Conservation (phyloP, 148 eudicot genomes). For the Mesembryanthemum crystallinum region DNA sequence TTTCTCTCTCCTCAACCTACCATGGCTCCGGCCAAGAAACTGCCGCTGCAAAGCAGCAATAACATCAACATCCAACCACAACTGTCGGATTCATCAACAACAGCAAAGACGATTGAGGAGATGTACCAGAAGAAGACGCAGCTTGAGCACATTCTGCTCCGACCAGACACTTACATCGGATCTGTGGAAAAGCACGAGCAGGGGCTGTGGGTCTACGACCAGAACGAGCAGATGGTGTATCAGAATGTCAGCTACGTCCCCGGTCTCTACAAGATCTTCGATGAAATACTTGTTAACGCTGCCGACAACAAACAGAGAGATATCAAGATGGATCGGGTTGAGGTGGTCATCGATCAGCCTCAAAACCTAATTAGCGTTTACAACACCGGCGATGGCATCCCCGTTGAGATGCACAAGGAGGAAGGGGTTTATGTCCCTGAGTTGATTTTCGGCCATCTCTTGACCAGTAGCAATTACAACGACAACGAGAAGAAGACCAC, state of each 20-base stretch:
- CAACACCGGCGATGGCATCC: slow-evolving; percentile 87
- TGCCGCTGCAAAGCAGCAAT: slow-evolving; percentile 55
- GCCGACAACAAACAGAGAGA: slow-evolving; percentile 95
- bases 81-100: slow-evolving; percentile 20
- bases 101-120: slow-evolving; percentile 67
- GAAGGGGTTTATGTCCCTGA: slow-evolving; percentile 94
- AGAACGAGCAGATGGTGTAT: slow-evolving; percentile 38
- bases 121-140: slow-evolving; percentile 92
- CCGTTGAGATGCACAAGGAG: slow-evolving; percentile 85
- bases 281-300: slow-evolving; percentile 88
- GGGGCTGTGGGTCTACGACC: slow-evolving; percentile 66
- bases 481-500: slow-evolving; percentile 87
- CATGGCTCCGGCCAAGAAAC: slow-evolving; percentile 34
- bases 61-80: slow-evolving; percentile 38
- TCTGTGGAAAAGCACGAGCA: slow-evolving; percentile 75
- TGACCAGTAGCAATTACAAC: slow-evolving; percentile 90
- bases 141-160: slow-evolving; percentile 93
- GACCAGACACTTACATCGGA: slow-evolving; percentile 95
- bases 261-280: slow-evolving; percentile 93
- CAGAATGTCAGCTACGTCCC: slow-evolving; percentile 57
- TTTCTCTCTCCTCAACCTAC: slow-evolving; percentile 9
- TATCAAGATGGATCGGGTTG: slow-evolving; percentile 64
- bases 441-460: slow-evolving; percentile 84
- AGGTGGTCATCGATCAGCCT: slow-evolving; percentile 57
- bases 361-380: slow-evolving; percentile 52